Evolutionary conservation across 169 alveolate species (phyloP).

Genomic region (Eimeria necatrix): DNA sequence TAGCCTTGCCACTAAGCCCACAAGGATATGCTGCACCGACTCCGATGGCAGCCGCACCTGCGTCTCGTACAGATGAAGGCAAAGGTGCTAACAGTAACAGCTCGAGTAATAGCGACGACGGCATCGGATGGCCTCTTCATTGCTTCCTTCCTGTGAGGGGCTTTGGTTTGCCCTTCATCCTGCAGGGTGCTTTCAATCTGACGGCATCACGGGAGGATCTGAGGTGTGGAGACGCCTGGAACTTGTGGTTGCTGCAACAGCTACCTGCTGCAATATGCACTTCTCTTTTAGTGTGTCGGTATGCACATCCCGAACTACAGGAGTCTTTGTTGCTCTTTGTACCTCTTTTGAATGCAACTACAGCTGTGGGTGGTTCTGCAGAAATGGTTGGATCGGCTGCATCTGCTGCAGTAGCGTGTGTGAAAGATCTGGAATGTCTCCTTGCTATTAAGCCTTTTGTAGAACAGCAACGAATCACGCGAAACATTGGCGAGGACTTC

Average conservation of each 20-base stretch:
- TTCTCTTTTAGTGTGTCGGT: background rate
- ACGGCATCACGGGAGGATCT: constrained; percentile 84
- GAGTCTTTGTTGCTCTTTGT: constrained; percentile 64
- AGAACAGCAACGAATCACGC: background rate
- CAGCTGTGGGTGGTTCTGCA: constrained; percentile 39
- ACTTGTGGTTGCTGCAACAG: constrained; percentile 54
- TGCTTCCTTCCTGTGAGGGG: constrained; percentile 84
- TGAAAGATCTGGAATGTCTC: constrained; percentile 31
- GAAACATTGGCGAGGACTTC: background rate
- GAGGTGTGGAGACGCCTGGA: constrained; percentile 27
- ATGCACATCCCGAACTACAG: constrained; percentile 40
- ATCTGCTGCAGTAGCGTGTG: constrained; percentile 12
- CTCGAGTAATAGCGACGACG: background rate
- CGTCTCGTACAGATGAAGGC: background rate
- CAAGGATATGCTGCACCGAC: constrained; percentile 31
- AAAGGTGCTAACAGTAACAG: background rate
- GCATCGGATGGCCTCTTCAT: constrained; percentile 72
- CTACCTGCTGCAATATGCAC: constrained; percentile 67
- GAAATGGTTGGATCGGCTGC: constrained; percentile 31
- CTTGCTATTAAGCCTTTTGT: background rate
- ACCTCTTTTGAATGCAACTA: background rate
- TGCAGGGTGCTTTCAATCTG: constrained; percentile 84
- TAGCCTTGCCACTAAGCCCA: constrained; percentile 35
- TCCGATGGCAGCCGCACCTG: constrained; percentile 20
- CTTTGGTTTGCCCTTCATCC: constrained; percentile 82